Evolutionary conservation across 176 grass and related monocot genomes (phyloP), one percentile per base, ranked within the genome.

Genomic region (Phoenix roebelenii): DNA sequence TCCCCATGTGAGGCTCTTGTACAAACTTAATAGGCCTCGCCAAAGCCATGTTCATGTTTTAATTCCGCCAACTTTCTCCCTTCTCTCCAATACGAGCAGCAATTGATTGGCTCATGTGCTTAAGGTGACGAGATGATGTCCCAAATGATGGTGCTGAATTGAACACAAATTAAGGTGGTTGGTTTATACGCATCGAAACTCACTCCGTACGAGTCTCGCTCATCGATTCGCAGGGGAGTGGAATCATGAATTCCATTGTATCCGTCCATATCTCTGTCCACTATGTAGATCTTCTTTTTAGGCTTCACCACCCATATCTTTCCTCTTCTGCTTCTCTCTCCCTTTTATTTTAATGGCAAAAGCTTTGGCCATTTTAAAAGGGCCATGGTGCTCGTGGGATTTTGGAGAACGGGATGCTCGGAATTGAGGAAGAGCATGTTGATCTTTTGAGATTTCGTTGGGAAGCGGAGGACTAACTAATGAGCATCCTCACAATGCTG

Each of bases 181-280:
- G 20, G 20, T 20, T 20, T 20, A 20, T 20, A 20, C 20, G 20
- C 20, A 20, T 20, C 20, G 20, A 20, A 20, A 20, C 20, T 20
- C 6, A 30, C 28, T 6, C 28, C 28, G 28, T 30, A 30, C 28
- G 28, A 44, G 1, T 9, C 35, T 14, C 35, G 35, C 12, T 44
- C 35, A 14, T 44, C 35, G 35, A 44, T 44, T 44, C 7, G 35
- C 0, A 44, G 35, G 35, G 1, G 2, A 44, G 12, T 44, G 9
- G 35, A 44, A 44, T 44, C 9, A 44, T 44, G 35, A 3, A 44
- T 44, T 44, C 35, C 70, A 67, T 35, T 85, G 73, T 61, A 70
- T 74, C 77, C 68, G 73, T 77, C 84, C 84, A 72, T 75, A 78
- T 86, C 74, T 82, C 26, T 54, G 54, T 71, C 74, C 78, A 86